Percentiles rank a stretch among this genome's conserved stretches.
Evolutionary conservation across 108 stramenopile genomes (phyloP).

Genomic region (Nitzschia inconspicua): DNA sequence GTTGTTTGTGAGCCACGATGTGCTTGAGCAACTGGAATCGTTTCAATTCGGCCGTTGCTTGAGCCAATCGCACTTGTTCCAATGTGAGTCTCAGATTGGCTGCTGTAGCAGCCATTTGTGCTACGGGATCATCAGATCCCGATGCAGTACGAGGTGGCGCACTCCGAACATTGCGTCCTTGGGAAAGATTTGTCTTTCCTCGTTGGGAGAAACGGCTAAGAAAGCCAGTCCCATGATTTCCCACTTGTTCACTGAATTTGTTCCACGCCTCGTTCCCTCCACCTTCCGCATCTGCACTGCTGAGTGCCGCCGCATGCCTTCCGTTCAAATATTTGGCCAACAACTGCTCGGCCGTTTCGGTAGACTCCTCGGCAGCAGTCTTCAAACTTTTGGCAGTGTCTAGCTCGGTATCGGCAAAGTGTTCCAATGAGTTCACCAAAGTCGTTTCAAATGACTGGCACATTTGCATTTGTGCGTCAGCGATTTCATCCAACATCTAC

Average conservation of each 20-base stretch:
- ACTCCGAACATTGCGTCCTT: not conserved
- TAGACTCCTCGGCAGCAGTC: conserved; percentile 56
- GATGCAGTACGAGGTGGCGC: not conserved
- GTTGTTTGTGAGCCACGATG: conserved; percentile 74
- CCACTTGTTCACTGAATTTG: conserved; percentile 74
- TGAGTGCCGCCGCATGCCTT: conserved; percentile 55
- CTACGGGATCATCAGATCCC: conserved; percentile 36
- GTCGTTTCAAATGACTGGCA: conserved; percentile 74
- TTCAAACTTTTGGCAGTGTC: conserved; percentile 55
- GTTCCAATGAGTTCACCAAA: conserved; percentile 67
- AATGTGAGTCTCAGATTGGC: conserved; percentile 68
- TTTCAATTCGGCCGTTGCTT: conserved; percentile 81
- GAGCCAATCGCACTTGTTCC: conserved; percentile 74
- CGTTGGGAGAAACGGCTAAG: conserved; percentile 28
- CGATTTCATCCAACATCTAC: conserved; percentile 74
- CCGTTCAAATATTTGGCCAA: conserved; percentile 78
- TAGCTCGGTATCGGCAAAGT: conserved; percentile 55
- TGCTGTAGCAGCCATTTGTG: conserved; percentile 42
- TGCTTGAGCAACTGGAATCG: conserved; percentile 79
- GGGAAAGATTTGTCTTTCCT: conserved; percentile 32
- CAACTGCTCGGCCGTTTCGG: conserved; percentile 65
- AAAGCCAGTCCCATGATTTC: conserved; percentile 45
- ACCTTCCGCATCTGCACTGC: conserved; percentile 18
- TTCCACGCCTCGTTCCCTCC: conserved; percentile 54
- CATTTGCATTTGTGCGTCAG: conserved; percentile 76